A percentile compares a stretch with the other conserved stretches of the same genome.
These are phyloP conservation scores for Phyllosticta ampelicida DNA, from an alignment of 2,329 filamentous ascomycete genomes.

Conservation along the genomic window DNA sequence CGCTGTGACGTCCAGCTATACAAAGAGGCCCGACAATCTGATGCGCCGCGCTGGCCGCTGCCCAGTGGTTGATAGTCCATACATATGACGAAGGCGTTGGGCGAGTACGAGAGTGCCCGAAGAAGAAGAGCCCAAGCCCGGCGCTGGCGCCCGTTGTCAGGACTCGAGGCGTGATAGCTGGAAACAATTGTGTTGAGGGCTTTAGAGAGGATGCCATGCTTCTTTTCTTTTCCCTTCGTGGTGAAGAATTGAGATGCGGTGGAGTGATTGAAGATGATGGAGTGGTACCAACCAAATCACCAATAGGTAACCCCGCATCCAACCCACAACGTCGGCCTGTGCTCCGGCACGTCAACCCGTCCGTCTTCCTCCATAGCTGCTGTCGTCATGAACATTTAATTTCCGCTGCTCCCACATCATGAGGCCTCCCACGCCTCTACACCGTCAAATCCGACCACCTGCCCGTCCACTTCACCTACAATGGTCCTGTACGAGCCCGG, in stretches of 20 bases:
- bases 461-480: neutral
- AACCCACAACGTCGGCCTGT: neutral
- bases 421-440: too few species aligned
- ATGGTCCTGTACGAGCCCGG: conserved; percentile 46
- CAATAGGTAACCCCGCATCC: neutral
- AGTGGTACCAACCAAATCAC: too few species aligned
- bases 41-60: neutral
- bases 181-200: neutral
- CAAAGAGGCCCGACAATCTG: conserved; percentile 3
- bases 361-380: neutral
- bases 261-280: neutral
- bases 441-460: neutral
- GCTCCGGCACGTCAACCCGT: neutral
- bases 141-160: conserved; percentile 29
- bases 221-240: too few species aligned
- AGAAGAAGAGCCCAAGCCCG: conserved; percentile 28
- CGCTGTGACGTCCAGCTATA: neutral
- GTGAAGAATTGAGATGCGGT: too few species aligned
- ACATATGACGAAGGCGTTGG: neutral
- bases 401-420: neutral
- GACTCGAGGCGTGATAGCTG: conserved; percentile 13
- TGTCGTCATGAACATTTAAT: neutral
- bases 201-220: neutral
- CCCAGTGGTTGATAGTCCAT: conserved; percentile 1
- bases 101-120: conserved; percentile 13